These are phyloP conservation scores for Sphagnurus paluster DNA, from an alignment of 1,284 basidiomycete genomes.

Conservation along the genomic window DNA sequence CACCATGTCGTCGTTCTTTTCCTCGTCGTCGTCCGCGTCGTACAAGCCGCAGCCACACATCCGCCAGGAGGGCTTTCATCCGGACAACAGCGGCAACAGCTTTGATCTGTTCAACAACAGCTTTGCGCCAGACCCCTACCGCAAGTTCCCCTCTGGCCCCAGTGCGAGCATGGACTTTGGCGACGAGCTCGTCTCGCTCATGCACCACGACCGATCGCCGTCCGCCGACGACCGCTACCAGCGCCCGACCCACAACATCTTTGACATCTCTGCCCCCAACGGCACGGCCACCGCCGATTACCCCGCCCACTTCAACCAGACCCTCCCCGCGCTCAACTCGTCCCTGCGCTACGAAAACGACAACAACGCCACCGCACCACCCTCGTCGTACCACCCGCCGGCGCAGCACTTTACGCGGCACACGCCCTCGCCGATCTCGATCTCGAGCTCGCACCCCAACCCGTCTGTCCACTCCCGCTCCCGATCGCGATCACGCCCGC, in stretches of 20 bases:
- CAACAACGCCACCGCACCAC: conserved; percentile 22
- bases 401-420: conserved; percentile 23
- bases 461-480: conserved; percentile 28
- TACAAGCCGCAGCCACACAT: conserved; percentile 31
- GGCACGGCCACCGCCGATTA: conserved; percentile 11
- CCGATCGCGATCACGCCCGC: conserved; percentile 49
- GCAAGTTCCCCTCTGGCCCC: conserved; percentile 41
- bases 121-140: conserved; percentile 49
- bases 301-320: conserved; percentile 53
- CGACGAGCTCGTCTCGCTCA: conserved; percentile 65
- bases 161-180: conserved; percentile 50
- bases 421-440: conserved; percentile 27
- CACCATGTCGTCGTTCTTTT: conserved; percentile 25
- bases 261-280: conserved; percentile 53
- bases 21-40: conserved; percentile 22
- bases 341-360: conserved; percentile 53
- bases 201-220: conserved; percentile 30
- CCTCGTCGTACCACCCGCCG: conserved; percentile 30
- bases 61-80: conserved; percentile 65
- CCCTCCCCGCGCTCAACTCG: conserved; percentile 59
- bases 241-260: conserved; percentile 60
- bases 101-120: conserved; percentile 31
- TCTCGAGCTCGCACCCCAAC: conserved; percentile 16
- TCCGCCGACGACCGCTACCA: conserved; percentile 16
- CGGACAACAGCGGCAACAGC: conserved; percentile 17